Evolutionary conservation across 768 basidiomycete species (phyloP).

Genomic region (Lactarius sanguifluus): DNA sequence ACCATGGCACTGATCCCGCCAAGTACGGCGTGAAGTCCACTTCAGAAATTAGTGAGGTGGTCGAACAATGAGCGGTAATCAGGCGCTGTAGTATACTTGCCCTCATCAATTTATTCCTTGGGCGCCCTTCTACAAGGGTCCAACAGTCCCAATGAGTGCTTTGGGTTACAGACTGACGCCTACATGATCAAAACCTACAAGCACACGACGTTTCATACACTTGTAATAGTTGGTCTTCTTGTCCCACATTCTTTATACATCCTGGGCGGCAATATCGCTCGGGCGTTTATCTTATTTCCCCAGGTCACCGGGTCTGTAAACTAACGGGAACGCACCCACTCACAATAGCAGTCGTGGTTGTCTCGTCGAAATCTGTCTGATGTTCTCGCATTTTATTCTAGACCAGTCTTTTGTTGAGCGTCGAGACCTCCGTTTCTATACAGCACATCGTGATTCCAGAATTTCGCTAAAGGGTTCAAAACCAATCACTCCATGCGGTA

Average conservation of each 20-base stretch:
- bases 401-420: background rate
- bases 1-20: slow-evolving; percentile 80
- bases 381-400: slow-evolving; percentile 7
- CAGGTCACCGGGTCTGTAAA: slow-evolving; percentile 8
- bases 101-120: slow-evolving; percentile 15
- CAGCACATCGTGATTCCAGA: background rate
- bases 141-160: background rate
- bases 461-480: background rate
- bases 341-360: slow-evolving; percentile 5
- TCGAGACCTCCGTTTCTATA: background rate
- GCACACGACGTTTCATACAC: background rate
- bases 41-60: slow-evolving; percentile 33
- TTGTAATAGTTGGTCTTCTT: background rate
- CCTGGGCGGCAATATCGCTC: slow-evolving; percentile 9
- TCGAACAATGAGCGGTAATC: slow-evolving; percentile 20
- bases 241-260: slow-evolving; percentile 1
- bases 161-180: slow-evolving; percentile 3
- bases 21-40: slow-evolving; percentile 54
- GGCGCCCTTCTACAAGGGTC: background rate
- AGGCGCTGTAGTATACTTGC: slow-evolving; percentile 8
- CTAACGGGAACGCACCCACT: background rate
- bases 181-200: background rate
- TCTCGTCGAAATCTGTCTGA: background rate
- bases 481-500: background rate
- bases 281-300: slow-evolving; percentile 12